Evolutionary conservation across 2,329 filamentous ascomycete species (phyloP), one percentile per base, ranked within the genome.

Genomic region (Trichoderma polysporum): DNA sequence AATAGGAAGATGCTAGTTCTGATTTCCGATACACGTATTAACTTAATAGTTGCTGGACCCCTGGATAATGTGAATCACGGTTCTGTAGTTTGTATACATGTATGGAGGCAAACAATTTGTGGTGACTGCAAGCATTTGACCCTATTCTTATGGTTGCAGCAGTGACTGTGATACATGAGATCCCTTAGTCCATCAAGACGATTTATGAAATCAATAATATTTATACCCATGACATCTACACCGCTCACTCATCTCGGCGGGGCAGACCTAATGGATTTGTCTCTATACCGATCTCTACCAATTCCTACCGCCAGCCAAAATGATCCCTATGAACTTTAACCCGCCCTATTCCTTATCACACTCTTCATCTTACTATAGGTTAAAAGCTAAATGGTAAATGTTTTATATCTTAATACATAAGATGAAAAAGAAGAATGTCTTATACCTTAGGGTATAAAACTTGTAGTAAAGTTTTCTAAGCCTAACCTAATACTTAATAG

Each of bases 21-120:
- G 76, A 76, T 57, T 79, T 79, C 73, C 72, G 77, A 64, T 79
- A 79, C 59, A 79, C 8, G 7, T 41, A 8, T 45, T 22, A 5
- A 15, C 3, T 10, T 45, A 4, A 19, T 22, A 45, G n/a, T 7
- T 22, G 41, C 19, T 1, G n/a, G 0, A 1, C 10, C 9, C 7
- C 17, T 19, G 15, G 8, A 15, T 59, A 4, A 15, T 37, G 35
- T 52, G 63, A 53, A 35, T 58, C 29, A 29, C 1, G 17, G 8
- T n/a, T 37, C 2, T 29, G 12, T 15, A 4, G 17, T 17, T 57
- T 50, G 25, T 19, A 5, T 29, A 17, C 29, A 17, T 47, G 52
- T 47, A 25, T 35, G 22, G 13, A 25, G 49, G 4, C 25, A 47
- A n/a, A 29, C 31, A 6, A 22, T 22, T 19, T 6, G 25, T 25